A percentile compares a stretch with the other conserved stretches of the same genome.
Conservation (phyloP, 768 basidiomycete species). For the Leucocoprinus sp. region DNA sequence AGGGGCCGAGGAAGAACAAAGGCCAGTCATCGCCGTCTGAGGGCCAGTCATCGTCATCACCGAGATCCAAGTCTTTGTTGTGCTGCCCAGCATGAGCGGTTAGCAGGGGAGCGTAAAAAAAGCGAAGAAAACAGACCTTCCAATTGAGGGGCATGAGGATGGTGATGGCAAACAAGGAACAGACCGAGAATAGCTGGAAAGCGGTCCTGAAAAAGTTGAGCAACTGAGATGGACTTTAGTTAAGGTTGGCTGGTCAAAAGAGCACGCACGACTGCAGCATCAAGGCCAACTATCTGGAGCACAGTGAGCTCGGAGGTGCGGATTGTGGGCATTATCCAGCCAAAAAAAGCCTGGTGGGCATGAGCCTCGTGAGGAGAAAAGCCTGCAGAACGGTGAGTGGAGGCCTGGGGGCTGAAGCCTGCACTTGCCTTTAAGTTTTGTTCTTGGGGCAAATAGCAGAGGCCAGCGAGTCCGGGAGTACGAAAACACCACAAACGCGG, state of each 20-base stretch:
- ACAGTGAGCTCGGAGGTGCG: constrained; percentile 87
- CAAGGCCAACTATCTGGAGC: constrained; percentile 91
- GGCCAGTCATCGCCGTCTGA: constrained; percentile 41
- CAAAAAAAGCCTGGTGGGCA: constrained; percentile 80
- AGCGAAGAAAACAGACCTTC: too few species aligned
- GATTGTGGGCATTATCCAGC: constrained; percentile 94
- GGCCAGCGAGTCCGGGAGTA: constrained; percentile 86
- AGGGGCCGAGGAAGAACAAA: constrained; percentile 16
- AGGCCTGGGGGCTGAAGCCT: not conserved
- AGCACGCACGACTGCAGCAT: constrained; percentile 83
- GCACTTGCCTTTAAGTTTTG: constrained; percentile 80
- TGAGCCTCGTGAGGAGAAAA: constrained; percentile 94
- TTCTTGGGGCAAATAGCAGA: constrained; percentile 84
- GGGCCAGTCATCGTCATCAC: constrained; percentile 42
- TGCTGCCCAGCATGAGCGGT: constrained; percentile 40
- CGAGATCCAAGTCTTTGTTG: constrained; percentile 57
- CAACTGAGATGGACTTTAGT: constrained; percentile 42
- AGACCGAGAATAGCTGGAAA: constrained; percentile 84
- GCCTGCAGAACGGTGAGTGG: constrained; percentile 34
- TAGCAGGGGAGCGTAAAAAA: constrained; percentile 4
- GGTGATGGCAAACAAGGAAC: constrained; percentile 70
- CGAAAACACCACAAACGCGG: constrained; percentile 82
- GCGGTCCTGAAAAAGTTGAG: constrained; percentile 94
- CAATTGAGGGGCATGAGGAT: constrained; percentile 96
- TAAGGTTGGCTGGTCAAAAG: not conserved